Evolutionary conservation across 1,284 basidiomycete species (phyloP), one percentile per base, ranked within the genome.

Genomic region (Apiotrichum mycotoxinovorans): DNA sequence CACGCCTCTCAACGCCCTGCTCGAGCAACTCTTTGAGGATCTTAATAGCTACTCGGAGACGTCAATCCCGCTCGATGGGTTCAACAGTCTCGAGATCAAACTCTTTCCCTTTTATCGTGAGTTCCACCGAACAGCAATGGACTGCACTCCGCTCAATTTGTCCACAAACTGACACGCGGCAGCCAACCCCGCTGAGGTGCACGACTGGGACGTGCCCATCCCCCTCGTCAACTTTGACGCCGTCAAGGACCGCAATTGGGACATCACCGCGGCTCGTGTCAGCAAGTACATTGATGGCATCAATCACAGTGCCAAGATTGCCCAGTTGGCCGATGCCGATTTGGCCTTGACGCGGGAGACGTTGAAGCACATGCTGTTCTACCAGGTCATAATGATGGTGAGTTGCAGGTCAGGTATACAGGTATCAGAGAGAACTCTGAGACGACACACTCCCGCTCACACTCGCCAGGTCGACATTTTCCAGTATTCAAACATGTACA

Each of bases 401-500:
- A 34, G 70, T 61, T 30, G 18, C 3, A 20, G 17, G 40, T n/a
- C n/a, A n/a, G n/a, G n/a, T n/a, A 5, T 2, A 8, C 40, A 30
- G 30, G 7, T n/a, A 3, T 11, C 4, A 35, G 37, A 38, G 3
- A 38, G 15, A 38, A n/a, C 37, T 38, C 4, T n/a, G n/a, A n/a
- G n/a, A n/a, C n/a, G n/a, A n/a, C 30, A 30, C 30, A 18, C 5
- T 7, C 15, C 15, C 11, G 38, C 57, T 61, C 43, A 60, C 27
- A 4, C 18, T 34, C 30, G 3, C n/a, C 57, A 72, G 72, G 87
- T 93, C 54, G 94, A 98, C 77, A 89, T 97, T 51, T 98, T 98
- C 74, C 93, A 97, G 74, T 96, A 88, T 75, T 90, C 89, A n/a
- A 98, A 98, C 76, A 91, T 96, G 85, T 98, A 98, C 73, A 90